Conservation (phyloP, 768 basidiomycete genomes). For the Pulveroboletus frians region DNA sequence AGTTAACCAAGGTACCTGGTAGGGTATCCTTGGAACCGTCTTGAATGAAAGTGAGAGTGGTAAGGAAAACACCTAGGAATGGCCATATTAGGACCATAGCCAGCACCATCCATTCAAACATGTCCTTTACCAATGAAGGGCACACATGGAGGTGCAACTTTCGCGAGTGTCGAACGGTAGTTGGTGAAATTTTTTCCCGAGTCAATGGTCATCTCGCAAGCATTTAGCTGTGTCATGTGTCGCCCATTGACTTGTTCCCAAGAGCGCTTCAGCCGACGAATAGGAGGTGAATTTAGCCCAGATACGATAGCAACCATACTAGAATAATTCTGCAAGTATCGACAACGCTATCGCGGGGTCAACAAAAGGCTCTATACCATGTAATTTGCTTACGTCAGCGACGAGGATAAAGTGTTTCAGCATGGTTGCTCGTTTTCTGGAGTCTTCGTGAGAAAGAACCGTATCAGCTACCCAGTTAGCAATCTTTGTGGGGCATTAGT, state of each 20-base stretch:
- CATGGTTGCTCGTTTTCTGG: conserved; percentile 70
- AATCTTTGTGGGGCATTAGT: conserved; percentile 53
- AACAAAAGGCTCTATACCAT: neutral
- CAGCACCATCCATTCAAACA: neutral
- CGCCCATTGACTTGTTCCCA: conserved; percentile 85
- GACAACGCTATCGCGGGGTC: conserved; percentile 65
- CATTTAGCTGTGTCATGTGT: conserved; percentile 64
- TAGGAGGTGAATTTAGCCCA: conserved; percentile 89
- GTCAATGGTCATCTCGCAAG: conserved; percentile 87
- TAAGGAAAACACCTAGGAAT: conserved; percentile 82
- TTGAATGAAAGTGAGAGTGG: conserved; percentile 95
- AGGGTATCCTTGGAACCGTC: conserved; percentile 90
- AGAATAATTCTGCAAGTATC: conserved; percentile 86
- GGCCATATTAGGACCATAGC: neutral
- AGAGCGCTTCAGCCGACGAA: conserved; percentile 87
- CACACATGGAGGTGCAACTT: conserved; percentile 87
- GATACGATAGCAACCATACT: conserved; percentile 96
- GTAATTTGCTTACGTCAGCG: conserved; percentile 69
- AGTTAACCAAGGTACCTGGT: conserved; percentile 80
- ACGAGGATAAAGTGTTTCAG: conserved; percentile 90
- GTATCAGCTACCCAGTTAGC: conserved; percentile 90
- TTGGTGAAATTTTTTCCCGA: conserved; percentile 92
- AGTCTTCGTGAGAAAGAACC: conserved; percentile 76
- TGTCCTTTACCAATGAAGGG: conserved; percentile 81
- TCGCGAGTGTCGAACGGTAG: conserved; percentile 79